Base-by-base conservation (phyloP, 345 rosid species). In the Salix purpurea region DNA sequence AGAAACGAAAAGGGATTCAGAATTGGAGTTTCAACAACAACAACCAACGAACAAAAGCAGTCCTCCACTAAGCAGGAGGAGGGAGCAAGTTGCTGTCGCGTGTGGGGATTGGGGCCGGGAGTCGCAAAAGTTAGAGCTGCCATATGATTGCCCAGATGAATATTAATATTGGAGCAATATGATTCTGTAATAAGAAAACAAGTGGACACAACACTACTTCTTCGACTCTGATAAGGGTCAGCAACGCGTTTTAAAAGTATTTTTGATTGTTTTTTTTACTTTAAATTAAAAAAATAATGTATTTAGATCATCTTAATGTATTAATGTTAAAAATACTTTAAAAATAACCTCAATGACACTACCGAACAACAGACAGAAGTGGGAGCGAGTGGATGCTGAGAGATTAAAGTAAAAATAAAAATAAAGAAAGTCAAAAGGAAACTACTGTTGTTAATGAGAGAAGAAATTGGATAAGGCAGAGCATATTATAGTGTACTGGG, bases 51-150 rank as follows among this genome's bases (percentile, higher is more conserved):
- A n/a, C 26, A 58, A 58, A 56, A 58, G 26, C 62, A n/a, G 26
- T 26, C 23, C 62, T 58, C 28, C 62, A n/a, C 67, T 42, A 60
- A 64, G 80, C 62, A 42, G 74, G 75, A 68, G 71, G 46, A 42
- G 71, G 46, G 13, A 42, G 78, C 77, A 28, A 65, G 71, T 30
- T 13, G 56, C 71, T n/a, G 54, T 68, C 72, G 67, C 72, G 42
- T 74, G 83, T 77, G 76, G 82, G 72, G 61, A 73, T 80, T 82
- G 83, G 77, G 70, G 82, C 79, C 78, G 18, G 19, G 72, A 5
- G 67, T 62, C 79, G 32, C 81, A 54, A 65, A 67, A 67, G 77
- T 52, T 67, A 42, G 71, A 61, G 48, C 77, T 32, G 61, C 46
- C 79, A 65, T 70, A 76, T 77, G 42, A 73, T 73, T 72, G 42